Evolutionary conservation across 345 rosid genomes (phyloP).

Genomic region (Moricandia arvensis): DNA sequence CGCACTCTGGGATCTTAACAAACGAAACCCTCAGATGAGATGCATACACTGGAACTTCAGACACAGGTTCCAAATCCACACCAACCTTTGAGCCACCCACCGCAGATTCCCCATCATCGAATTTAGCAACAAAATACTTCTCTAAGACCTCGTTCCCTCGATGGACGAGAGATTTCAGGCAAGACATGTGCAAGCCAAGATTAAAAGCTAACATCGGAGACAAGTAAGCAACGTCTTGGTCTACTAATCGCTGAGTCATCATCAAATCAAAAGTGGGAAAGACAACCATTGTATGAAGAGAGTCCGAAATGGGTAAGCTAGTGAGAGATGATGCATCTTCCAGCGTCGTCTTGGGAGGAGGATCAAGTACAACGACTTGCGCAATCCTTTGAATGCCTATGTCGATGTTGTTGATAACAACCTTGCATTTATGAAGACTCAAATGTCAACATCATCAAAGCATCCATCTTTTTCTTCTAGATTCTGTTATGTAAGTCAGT

Average conservation of each 20-base stretch:
- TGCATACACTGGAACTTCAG: constrained; percentile 60
- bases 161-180: constrained; percentile 62
- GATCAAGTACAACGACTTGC: constrained; percentile 74
- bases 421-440: constrained; percentile 40
- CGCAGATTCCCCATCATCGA: constrained; percentile 32
- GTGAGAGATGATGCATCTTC: constrained; percentile 15
- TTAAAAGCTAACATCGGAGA: constrained; percentile 92
- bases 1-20: constrained; percentile 90
- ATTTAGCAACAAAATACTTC: constrained; percentile 53
- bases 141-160: constrained; percentile 57
- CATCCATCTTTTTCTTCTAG: not conserved
- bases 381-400: constrained; percentile 52
- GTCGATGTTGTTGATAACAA: constrained; percentile 58
- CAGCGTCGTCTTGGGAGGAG: constrained; percentile 58
- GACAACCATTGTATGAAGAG: constrained; percentile 47
- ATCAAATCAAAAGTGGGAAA: constrained; percentile 60
- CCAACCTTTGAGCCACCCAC: constrained; percentile 40
- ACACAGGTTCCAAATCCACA: constrained; percentile 57
- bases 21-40: constrained; percentile 84
- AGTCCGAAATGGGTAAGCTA: not conserved
- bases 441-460: not conserved
- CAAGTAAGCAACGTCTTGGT: constrained; percentile 63
- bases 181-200: constrained; percentile 68
- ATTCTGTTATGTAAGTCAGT: not conserved
- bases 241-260: constrained; percentile 35